Evolutionary conservation across 768 basidiomycete genomes (phyloP), one percentile per base, ranked within the genome.

Genomic region (Ramaria sp.): DNA sequence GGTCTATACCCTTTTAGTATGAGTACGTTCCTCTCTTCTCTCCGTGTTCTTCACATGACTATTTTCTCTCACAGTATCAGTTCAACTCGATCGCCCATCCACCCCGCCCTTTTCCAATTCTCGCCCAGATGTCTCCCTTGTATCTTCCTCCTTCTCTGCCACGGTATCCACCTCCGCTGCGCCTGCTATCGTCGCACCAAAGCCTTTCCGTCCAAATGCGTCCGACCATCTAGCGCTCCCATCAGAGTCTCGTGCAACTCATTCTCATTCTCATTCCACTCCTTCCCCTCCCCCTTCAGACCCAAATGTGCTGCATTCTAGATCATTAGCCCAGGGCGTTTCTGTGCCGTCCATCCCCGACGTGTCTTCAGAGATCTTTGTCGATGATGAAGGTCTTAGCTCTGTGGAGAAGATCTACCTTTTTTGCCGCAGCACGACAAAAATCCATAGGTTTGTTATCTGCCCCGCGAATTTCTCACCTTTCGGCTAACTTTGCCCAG

Each of bases 401-500:
- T 78, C 88, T 20, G 79, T 97, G 47, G 94, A 97, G 70, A 84
- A 87, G 64, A 94, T 95, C 57, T 96, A 92, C 69, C 78, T 96
- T 49, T 88, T 90, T 61, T 84, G 85, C 57, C 76, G 84, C 58
- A 91, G 88, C 69, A 80, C 80, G 58, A 81, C 82, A 45, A 68
- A 72, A 30, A 78, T 81, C 57, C 81, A 82, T 62, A 70, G 76
- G 75, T 73, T 53, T 28, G 73, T 64, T 20, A 48, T 28, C 38
- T 44, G 18, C 1, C 24, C 49, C 38, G 27, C n/a, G 16, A 5
- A 28, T 16, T 16, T n/a, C n/a, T 38, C 25, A 48, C 25, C 9
- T n/a, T 32, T 13, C 32, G 32, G 13, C 32, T 34, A 34, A 34
- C 13, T 13, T 34, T 34, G 32, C 9, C 18, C 61, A 78, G 89